A percentile compares a stretch with the other conserved stretches of the same genome.
Conservation (phyloP, 139 green algal genomes). For the Coelastrella sp. region DNA sequence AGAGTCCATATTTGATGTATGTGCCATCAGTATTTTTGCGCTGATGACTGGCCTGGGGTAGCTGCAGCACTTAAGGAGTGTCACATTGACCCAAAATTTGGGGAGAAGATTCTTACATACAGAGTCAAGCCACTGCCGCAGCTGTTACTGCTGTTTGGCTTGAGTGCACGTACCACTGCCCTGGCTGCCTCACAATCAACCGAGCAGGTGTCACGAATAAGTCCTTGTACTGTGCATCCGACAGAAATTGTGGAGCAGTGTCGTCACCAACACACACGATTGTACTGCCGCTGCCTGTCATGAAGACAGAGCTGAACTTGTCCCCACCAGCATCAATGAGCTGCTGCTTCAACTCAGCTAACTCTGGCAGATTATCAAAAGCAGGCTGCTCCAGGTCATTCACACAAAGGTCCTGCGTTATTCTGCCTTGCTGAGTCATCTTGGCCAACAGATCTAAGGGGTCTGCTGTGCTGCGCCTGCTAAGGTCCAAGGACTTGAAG, state of each 20-base stretch:
- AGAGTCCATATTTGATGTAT: no score
- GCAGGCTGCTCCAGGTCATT: constrained; percentile 97
- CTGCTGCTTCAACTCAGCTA: constrained; percentile 84
- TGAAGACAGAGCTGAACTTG: constrained; percentile 91
- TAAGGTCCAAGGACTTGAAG: constrained; percentile 94
- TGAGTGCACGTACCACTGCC: constrained; percentile 30
- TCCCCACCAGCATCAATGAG: constrained; percentile 61
- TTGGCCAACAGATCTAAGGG: constrained; percentile 79
- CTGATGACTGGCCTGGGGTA: no score
- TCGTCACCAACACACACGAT: constrained; percentile 88
- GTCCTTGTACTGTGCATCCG: constrained; percentile 49
- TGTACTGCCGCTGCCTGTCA: constrained; percentile 95
- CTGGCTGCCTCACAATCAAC: constrained; percentile 72
- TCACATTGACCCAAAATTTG: no score
- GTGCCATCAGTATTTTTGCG: no score
- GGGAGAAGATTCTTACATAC: no score
- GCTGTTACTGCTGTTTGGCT: not conserved
- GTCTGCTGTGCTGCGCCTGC: constrained; percentile 79
- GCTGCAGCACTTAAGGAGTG: no score
- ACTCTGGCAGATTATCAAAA: constrained; percentile 90
- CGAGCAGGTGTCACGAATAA: constrained; percentile 87
- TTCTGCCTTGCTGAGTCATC: constrained; percentile 48
- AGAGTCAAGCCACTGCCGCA: not conserved
- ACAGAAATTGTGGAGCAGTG: constrained; percentile 70
- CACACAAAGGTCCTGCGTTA: constrained; percentile 70